Evolutionary conservation across 768 basidiomycete genomes (phyloP), one percentile per base, ranked within the genome.

Genomic region (Cystofilobasidium ferigula): DNA sequence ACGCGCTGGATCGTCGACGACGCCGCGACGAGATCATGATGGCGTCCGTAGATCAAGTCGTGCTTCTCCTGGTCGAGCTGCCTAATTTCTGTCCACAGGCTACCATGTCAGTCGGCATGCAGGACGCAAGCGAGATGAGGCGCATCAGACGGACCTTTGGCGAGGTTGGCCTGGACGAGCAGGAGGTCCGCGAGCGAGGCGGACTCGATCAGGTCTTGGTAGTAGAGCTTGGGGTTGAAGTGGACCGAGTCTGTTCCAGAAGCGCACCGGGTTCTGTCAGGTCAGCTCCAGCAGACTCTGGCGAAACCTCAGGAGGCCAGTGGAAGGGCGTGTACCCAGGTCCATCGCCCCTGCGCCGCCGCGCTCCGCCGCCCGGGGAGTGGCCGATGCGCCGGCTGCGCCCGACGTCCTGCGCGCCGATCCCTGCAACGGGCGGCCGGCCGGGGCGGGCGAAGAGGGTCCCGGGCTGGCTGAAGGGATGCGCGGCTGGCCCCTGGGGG

Each of bases 21-120:
- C 3, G 92, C 92, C 1, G 89, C 88, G 59, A 95, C 92, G 24
- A 95, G 84, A 70, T 95, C 92, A 67, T 92, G 89, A 72, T 95
- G 92, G 72, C 93, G 91, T 71, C 93, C 91, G 73, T 95, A 95
- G 14, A 95, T 91, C 51, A 95, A 79, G 12, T 87, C 86, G 75
- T 95, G 91, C 28, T 89, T 79, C 72, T 94, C 91, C 72, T 86
- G 84, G 64, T 94, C 89, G 18, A 95, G 77, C 69, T 89, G 83
- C 36, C 88, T 81, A 67, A 95, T 93, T 75, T 94, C 92, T 91
- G 68, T 2, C 0, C 20, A 38, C 24, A 45, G 24, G 20, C 35
- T 40, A 57, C 28, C 13, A 57, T 57, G 32, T 24, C 13, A 18
- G 16, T 12, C 16, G 36, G 13, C 22, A 20, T 3, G n/a, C 22